Base-by-base conservation (phyloP, 441 rosid genomes). In the Erodium trifolium region DNA sequence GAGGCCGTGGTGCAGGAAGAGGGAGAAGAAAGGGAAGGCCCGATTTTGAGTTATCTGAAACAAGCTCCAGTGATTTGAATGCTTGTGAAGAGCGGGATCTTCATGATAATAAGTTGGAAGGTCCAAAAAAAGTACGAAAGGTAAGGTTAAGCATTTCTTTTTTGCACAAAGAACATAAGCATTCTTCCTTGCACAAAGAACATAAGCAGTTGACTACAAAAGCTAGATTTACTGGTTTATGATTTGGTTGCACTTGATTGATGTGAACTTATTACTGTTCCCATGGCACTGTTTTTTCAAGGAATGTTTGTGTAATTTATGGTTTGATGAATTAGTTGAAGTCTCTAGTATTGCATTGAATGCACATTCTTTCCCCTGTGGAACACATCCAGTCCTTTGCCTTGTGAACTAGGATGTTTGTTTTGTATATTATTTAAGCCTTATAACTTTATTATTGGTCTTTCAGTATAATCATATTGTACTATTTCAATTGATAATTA, bases 41-140 rank as follows among this genome's bases (percentile, higher is more conserved):
- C 75, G 75, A 57, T 73, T 75, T 68, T 69, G 79, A 80, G 63
- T 80, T 49, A 70, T 75, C 85, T 29, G 92, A 83, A 76, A 73
- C 80, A 34, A 81, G 82, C 78, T 78, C 83, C 69, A 74, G 71
- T 77, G 81, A 77, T 75, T 83, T 18, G 59, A 76, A 71, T 45
- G 72, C 76, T 69, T 78, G 70, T 35, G 75, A 76, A 37, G 73
- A 75, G 67, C 78, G 41, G 62, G 79, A 74, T 68, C 71, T 67
- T 66, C 34, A 67, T 73, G 72, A 41, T 31, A 74, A 74, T 68
- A 73, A 77, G 72, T 78, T 73, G 9, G 49, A 79, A 64, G 41
- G 59, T 29, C 76, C 62, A 65, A 80, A 80, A 73, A 81, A 73
- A 74, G 72, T 81, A 71, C 88, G 90, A 70, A 85, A 87, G 87